Evolutionary conservation across 2,329 filamentous ascomycete species (phyloP), one percentile per base, ranked within the genome.

Genomic region (Colletotrichum shisoi): DNA sequence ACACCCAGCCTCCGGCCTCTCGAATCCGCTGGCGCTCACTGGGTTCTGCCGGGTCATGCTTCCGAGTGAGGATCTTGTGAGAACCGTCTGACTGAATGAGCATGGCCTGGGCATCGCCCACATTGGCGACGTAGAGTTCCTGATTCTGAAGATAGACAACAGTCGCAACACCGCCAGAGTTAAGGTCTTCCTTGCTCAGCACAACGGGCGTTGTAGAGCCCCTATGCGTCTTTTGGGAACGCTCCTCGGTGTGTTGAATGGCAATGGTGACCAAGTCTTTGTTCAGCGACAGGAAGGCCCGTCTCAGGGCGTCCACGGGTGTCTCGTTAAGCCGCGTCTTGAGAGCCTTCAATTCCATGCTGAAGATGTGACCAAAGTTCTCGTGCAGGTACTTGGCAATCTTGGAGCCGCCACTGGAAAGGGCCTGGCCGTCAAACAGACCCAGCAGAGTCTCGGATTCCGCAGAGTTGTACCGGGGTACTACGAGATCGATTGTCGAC

Each of bases 301-400:
- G 86, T 62, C 95, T 85, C 59, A 99, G 79, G 2, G 94, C 95
- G 80, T 97, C 94, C 8, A 85, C 82, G 0, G 94, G 90, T 0
- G 87, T 92, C 76, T 98, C 95, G 37, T 86, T 82, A 39, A 84
- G 79, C n/a, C 87, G 81, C 9, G 80, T 82, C 72, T 90, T 91
- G 45, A 96, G 76, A 65, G 83, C 86, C 71, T 92, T 93, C 58
- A 99, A 79, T 78, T 99, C 94, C 62, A 90, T 85, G 6, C 87
- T 87, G 73, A 99, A 95, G 17, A 93, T 90, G 68, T 90, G 86
- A 27, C 92, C 91, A 78, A 99, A 97, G 74, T 97, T 94, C 79
- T 99, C 95, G 75, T 99, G 94, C 37, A 99, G 82, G 74, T 92
- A 99, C 76, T 97, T 98, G 71, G 95, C 94, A 72, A 99, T 92